Evolutionary conservation across 169 alveolate genomes (phyloP), one percentile per base, ranked within the genome.

Genomic region (Cyclospora cayetanensis): DNA sequence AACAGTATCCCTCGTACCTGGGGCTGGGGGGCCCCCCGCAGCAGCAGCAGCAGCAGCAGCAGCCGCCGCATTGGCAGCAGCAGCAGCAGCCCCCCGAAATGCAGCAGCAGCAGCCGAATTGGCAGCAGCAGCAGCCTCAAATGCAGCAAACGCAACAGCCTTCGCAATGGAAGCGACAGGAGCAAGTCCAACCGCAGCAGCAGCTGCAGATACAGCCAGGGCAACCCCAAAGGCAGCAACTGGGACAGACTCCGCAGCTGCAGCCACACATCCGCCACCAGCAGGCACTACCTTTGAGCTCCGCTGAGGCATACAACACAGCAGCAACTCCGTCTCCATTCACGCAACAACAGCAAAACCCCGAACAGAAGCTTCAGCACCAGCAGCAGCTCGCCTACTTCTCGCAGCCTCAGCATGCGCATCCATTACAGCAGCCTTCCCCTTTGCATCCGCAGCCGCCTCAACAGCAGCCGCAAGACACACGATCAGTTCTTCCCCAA

Each of bases 31-130:
- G 60, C 29, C 50, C 12, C 1, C 52, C 11, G 35, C 60, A 41
- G 86, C 35, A 76, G 39, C 85, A 35, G 89, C 89, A 79, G 72
- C 89, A 29, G 70, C 22, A 42, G 1, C 88, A 12, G 46, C 66
- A 11, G 63, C 66, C 29, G 46, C 86, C 31, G 65, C 66, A 15
- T 42, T 4, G 12, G 1, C 70, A 43, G 2, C 87, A 77, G 43
- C 70, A 77, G 18, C 55, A 72, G 25, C 39, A 25, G 35, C 46
- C 3, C 43, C 27, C 20, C 11, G 43, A 31, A 4, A 4, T n/a
- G 3, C 79, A 4, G 35, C 79, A 20, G 39, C 79, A 66, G 79
- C 79, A 50, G 60, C 9, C 25, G 18, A 9, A 50, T 9, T 11
- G 60, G 18, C 60, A 11, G 25, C 25, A 11, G 60, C 60, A 50